Conservation (phyloP, 106 monocot genomes). For the Apostasia ramifera region DNA sequence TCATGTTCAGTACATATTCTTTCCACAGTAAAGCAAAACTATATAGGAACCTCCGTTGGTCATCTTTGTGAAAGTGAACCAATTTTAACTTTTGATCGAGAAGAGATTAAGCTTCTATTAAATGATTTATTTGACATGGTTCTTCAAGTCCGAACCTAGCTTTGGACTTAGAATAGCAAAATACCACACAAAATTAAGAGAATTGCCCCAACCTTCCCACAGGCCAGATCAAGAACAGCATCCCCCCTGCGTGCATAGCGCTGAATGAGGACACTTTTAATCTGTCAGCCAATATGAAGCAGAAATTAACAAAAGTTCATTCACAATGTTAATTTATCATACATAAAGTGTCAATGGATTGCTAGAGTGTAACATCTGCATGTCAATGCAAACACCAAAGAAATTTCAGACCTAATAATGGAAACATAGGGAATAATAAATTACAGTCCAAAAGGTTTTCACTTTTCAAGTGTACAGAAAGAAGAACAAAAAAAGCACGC, state of each 20-base stretch:
- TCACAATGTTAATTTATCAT: background rate
- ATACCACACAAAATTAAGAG: background rate
- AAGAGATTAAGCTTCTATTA: background rate
- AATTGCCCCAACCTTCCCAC: constrained; percentile 72
- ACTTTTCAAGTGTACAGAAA: too few species aligned
- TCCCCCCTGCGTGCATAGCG: constrained; percentile 72
- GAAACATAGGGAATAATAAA: too few species aligned
- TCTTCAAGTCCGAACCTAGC: background rate
- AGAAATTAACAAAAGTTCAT: constrained; percentile 1
- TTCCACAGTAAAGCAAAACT: too few species aligned
- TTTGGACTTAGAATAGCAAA: background rate
- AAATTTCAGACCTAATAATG: too few species aligned
- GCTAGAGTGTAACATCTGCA: too few species aligned
- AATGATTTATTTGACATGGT: background rate
- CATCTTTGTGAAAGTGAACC: background rate
- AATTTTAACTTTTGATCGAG: background rate
- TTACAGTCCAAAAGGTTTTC: too few species aligned
- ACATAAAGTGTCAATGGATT: too few species aligned
- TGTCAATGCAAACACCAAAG: too few species aligned
- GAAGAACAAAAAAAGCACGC: too few species aligned
- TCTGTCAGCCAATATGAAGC: constrained; percentile 40
- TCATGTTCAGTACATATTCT: too few species aligned
- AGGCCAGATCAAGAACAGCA: constrained; percentile 95
- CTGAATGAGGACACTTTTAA: constrained; percentile 98
- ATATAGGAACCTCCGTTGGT: too few species aligned